Base-by-base conservation (phyloP, 2,329 filamentous ascomycete genomes). In the Lachnellula cervina region DNA sequence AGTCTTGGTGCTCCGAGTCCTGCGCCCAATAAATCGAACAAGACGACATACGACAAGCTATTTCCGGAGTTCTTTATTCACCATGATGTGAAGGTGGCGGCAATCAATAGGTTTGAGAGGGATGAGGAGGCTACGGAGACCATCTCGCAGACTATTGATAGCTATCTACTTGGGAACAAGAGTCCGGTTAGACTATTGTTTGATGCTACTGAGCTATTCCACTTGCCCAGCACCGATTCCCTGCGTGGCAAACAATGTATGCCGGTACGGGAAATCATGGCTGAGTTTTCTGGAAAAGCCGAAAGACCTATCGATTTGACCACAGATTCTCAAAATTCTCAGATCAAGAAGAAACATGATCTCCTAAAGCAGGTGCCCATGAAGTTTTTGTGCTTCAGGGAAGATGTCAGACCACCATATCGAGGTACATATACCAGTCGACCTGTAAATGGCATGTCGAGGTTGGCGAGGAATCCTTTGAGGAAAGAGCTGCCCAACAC, bases 21-120 rank as follows among this genome's bases (percentile, higher is more conserved):
- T 21, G 53, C 6, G 70, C 72, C 50, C 52, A 61, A 44, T 69
- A 74, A 60, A 52, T 60, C 7, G 58, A 64, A 38, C 5, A 51
- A 66, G 4, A 64, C 72, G 23, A 78, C 80, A 45, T 92, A 90
- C 62, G 75, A 88, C 17, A 84, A 83, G 62, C 76, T 79, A 37
- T 97, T 97, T 66, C 80, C 90, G 34, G 85, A 89, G 0, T 97
- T 97, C 70, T 92, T 88, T 59, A 68, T 94, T 46, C 87, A 90
- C 56, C 78, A 84, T 2, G 80, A 90, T 65, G 88, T 90, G 1
- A 81, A 73, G n/a, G 64, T 97, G 52, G 90, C 91, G 0, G 77
- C 79, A 0, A 63, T 64, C 1, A 73, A 77, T 49, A 76, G 75
- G 2, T 82, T 82, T 28, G 70, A 77, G 40, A 77, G 86, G 69